phyloP scores from a whole-genome alignment of 179 eudicot species.

The Amaranthus tricolor region DNA sequence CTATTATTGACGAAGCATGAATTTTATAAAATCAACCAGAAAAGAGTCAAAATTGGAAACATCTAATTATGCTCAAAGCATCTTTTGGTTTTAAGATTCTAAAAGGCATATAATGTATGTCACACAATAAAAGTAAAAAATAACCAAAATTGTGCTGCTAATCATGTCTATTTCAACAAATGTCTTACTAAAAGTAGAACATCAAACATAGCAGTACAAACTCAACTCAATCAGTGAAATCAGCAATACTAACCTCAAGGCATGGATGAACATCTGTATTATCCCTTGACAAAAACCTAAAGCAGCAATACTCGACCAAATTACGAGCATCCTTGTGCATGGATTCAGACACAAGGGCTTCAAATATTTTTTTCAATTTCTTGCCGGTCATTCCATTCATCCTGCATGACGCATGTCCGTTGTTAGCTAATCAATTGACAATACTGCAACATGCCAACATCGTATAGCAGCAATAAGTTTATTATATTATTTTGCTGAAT shows the following conservation, averaged over 20 bases:
- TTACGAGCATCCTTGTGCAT: slow-evolving; percentile 64
- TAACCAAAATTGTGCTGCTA: too few species aligned
- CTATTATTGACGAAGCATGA: background rate
- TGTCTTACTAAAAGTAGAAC: background rate
- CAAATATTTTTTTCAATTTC: slow-evolving; percentile 84
- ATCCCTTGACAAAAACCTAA: slow-evolving; percentile 85
- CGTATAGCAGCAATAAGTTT: too few species aligned
- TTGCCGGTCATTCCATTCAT: slow-evolving; percentile 86
- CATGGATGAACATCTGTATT: slow-evolving; percentile 72
- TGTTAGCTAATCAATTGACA: slow-evolving; percentile 13
- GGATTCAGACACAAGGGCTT: slow-evolving; percentile 66
- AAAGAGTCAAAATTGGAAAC: background rate
- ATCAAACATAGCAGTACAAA: background rate
- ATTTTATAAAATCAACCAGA: background rate
- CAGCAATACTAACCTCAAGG: slow-evolving; percentile 61
- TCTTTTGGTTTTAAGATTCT: too few species aligned
- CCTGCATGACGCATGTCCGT: slow-evolving; percentile 45
- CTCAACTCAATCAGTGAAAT: background rate
- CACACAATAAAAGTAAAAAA: too few species aligned
- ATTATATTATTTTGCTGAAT: too few species aligned
- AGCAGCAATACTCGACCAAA: slow-evolving; percentile 92
- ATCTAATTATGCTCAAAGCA: background rate
- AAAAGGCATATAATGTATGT: too few species aligned
- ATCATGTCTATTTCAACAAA: too few species aligned
- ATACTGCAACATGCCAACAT: too few species aligned